These are phyloP conservation scores for Monosporozyma siamensis DNA, from an alignment of 805 yeast genomes.

Conservation along the genomic window DNA sequence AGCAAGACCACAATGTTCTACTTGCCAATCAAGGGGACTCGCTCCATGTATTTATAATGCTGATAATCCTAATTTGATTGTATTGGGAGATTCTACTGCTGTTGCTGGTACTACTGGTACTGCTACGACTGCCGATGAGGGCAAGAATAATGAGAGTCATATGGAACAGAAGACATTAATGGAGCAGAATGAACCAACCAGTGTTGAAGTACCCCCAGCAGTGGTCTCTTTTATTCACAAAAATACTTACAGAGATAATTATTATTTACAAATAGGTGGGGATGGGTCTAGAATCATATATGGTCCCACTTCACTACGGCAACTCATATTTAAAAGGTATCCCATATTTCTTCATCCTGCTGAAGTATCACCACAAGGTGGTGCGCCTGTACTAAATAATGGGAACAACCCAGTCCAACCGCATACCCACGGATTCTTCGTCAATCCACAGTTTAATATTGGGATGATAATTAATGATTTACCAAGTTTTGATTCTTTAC, in stretches of 20 bases:
- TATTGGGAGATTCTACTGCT: background rate
- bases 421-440: background rate
- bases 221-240: background rate
- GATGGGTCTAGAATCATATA: slow-evolving; percentile 17
- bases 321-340: background rate
- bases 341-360: background rate
- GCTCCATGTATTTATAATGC: background rate
- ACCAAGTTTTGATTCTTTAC: slow-evolving; percentile 16
- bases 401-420: no score
- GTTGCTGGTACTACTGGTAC: background rate
- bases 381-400: background rate
- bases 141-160: no score
- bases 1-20: slow-evolving; percentile 19
- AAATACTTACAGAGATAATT: slow-evolving; percentile 10
- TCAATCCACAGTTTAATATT: background rate
- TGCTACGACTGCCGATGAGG: background rate
- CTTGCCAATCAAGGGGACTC: slow-evolving; percentile 14
- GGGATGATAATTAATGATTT: slow-evolving; percentile 4
- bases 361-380: background rate
- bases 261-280: slow-evolving; percentile 12
- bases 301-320: slow-evolving; percentile 24
- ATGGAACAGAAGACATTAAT: no score
- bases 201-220: background rate
- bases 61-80: background rate
- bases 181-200: background rate